Conservation (phyloP, 257 asterid genomes). For the Scutellaria barbata region DNA sequence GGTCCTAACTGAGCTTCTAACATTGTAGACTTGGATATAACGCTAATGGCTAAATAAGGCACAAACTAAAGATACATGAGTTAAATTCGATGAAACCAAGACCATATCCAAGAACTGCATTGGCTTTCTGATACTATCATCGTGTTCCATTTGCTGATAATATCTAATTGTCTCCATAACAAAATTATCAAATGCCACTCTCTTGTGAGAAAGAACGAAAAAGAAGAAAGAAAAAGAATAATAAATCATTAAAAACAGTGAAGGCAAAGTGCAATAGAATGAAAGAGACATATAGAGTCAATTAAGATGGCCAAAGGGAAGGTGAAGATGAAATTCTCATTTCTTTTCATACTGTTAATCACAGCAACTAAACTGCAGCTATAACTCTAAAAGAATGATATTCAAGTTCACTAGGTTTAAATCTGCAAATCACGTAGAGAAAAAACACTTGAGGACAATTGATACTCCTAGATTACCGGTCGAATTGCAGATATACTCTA, state of each 20-base stretch:
- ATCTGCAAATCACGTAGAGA: conserved; percentile 15
- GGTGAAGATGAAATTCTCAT: no score
- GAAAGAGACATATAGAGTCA: not conserved
- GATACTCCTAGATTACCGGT: not conserved
- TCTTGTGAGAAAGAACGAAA: not conserved
- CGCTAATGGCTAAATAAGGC: not conserved
- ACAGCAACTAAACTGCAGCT: no score
- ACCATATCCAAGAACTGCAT: not conserved
- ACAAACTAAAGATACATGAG: not conserved
- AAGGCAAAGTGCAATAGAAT: not conserved
- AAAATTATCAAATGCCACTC: not conserved
- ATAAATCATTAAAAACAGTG: not conserved
- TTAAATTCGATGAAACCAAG: conserved; percentile 16
- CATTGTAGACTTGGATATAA: not conserved
- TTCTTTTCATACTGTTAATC: no score
- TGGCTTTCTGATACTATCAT: not conserved
- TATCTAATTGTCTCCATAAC: conserved; percentile 6
- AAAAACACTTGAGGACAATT: not conserved
- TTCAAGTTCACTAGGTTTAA: not conserved
- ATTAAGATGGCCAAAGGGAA: no score
- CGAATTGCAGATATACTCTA: not conserved
- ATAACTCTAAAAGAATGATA: not conserved
- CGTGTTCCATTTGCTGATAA: not conserved
- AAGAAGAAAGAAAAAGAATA: not conserved
- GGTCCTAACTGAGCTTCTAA: not conserved